Evolutionary conservation across 495 filamentous ascomycete genomes (phyloP), one percentile per base, ranked within the genome.

Genomic region (Sordaria brevicollis): DNA sequence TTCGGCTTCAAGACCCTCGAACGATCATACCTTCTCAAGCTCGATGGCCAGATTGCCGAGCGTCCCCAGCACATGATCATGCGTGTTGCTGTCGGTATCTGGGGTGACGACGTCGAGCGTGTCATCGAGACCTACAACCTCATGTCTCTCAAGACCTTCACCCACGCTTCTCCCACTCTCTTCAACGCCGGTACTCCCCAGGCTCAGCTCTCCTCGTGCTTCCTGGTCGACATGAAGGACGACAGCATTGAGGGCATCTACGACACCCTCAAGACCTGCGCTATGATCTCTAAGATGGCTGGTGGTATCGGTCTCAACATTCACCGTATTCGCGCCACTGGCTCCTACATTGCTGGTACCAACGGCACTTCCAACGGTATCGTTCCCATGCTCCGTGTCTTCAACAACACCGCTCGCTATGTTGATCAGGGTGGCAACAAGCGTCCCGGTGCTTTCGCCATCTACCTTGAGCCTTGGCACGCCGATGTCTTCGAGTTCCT

Each of bases 241-340:
- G 95, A 99, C 82, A 97, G 94, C 79, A 99, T 99, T 78, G 95
- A 99, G 73, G 95, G 95, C 76, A 99, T 99, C 79, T 99, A 99
- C 77, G 95, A 99, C 74, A 99, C 96, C 21, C 84, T 99, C 74
- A 99, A 99, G 89, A 97, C 93, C 10, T 99, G 95, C 83, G 95
- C 95, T 62, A 93, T 98, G 92, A 99, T 99, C 78, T 98, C 95
- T 72, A 99, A 99, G 89, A 97, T 91, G 81, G 95, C 95, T 71
- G 95, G 95, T 79, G 95, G 95, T 77, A 97, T 99, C 77, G 95
- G 95, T 71, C 83, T 99, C 57, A 97, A 97, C 76, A 89, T 95
- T 49, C 95, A 99, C 83, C 88, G 93, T 71, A 99, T 99, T 73
- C 93, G 95, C 78, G 92, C 95, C 54, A 97, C 96, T 65, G 93